phyloP scores from a whole-genome alignment of 2,329 filamentous ascomycete genomes.

The Phyllosticta capitalensis region DNA sequence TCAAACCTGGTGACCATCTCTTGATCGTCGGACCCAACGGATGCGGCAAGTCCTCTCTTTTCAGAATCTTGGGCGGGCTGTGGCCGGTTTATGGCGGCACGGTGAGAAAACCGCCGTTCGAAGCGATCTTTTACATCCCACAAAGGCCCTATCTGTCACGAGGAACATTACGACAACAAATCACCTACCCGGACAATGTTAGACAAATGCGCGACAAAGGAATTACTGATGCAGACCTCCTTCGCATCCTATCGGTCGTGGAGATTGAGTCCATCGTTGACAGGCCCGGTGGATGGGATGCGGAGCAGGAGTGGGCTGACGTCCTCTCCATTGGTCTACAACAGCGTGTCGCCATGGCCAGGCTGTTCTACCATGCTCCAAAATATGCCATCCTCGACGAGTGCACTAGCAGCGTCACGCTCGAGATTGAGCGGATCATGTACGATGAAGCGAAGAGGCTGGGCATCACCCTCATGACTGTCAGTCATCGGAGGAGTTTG shows the following conservation, averaged over 20 bases:
- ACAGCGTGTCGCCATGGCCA: slow-evolving; percentile 92
- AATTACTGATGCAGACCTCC: slow-evolving; percentile 71
- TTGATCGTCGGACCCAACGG: slow-evolving; percentile 95
- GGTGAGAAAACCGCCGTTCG: slow-evolving; percentile 82
- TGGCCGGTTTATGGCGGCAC: slow-evolving; percentile 97
- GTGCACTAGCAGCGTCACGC: slow-evolving; percentile 89
- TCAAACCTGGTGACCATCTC: slow-evolving; percentile 79
- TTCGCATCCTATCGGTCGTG: slow-evolving; percentile 65
- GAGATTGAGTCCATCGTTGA: slow-evolving; percentile 77
- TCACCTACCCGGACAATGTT: slow-evolving; percentile 88
- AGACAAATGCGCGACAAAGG: slow-evolving; percentile 80
- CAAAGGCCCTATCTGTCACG: slow-evolving; percentile 89
- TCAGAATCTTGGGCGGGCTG: slow-evolving; percentile 88
- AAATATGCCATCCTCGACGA: slow-evolving; percentile 95
- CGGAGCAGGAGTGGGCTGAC: slow-evolving; percentile 93
- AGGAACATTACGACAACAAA: slow-evolving; percentile 87
- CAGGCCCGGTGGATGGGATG: slow-evolving; percentile 76
- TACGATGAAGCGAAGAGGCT: slow-evolving; percentile 90
- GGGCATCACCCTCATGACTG: slow-evolving; percentile 93
- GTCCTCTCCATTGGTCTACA: slow-evolving; percentile 86
- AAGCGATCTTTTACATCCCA: slow-evolving; percentile 96
- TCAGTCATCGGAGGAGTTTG: slow-evolving; percentile 78
- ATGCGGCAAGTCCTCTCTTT: slow-evolving; percentile 91
- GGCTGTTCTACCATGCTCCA: slow-evolving; percentile 86
- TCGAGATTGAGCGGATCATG: slow-evolving; percentile 92